A percentile compares a stretch with the other conserved stretches of the same genome.
Conservation (phyloP, 768 basidiomycete species). For the Lanmaoa rubissima region DNA sequence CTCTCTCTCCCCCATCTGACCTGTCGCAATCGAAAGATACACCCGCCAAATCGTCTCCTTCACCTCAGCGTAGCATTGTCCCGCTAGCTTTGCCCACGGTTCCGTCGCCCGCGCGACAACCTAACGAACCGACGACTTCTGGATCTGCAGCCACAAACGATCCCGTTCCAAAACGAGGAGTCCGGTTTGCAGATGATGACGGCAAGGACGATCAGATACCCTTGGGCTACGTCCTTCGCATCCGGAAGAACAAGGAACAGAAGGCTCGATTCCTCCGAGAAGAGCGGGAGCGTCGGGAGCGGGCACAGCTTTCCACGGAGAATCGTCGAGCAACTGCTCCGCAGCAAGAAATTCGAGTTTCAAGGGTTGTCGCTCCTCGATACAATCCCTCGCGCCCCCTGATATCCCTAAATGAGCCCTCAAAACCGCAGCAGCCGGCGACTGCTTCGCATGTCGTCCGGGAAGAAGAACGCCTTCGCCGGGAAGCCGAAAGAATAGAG, state of each 20-base stretch:
- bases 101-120: constrained; percentile 1
- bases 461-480: constrained; percentile 45
- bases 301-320: constrained; percentile 31
- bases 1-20: constrained; percentile 1
- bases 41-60: neutral
- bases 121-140: neutral
- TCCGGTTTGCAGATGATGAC: constrained; percentile 63
- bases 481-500: constrained; percentile 45
- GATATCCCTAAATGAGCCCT: constrained; percentile 12
- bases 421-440: constrained; percentile 3
- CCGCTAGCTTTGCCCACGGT: neutral
- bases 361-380: constrained; percentile 18
- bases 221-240: constrained; percentile 64
- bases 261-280: constrained; percentile 64
- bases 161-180: constrained; percentile 44
- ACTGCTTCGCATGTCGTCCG: constrained; percentile 22
- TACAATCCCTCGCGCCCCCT: constrained; percentile 14
- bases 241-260: constrained; percentile 71
- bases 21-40: constrained; percentile 3
- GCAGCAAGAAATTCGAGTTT: constrained; percentile 9
- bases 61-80: neutral
- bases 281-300: constrained; percentile 53
- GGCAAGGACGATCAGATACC: constrained; percentile 66
- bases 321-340: constrained; percentile 22
- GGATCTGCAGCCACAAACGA: constrained; percentile 12